A percentile compares a stretch with the other conserved stretches of the same genome.
Conservation (phyloP, 495 filamentous ascomycete genomes). For the Neurospora tetrasperma region DNA sequence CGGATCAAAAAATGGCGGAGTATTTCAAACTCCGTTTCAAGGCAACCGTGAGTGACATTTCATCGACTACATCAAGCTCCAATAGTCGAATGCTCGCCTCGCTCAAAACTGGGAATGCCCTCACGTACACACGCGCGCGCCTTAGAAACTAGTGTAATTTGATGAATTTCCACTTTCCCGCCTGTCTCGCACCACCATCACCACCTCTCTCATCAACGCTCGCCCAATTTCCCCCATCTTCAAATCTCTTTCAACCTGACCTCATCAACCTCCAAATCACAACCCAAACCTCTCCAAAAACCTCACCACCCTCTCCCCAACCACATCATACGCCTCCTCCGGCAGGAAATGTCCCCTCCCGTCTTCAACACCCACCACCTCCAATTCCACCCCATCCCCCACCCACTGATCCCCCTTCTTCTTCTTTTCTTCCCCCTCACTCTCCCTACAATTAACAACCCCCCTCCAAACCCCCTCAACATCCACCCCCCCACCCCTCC, state of each 20-base stretch:
- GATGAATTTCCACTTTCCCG: too few species aligned
- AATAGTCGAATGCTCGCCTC: not conserved
- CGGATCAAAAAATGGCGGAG: not conserved
- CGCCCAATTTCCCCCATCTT: not conserved
- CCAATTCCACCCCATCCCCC: slow-evolving; percentile 18
- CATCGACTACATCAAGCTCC: not conserved
- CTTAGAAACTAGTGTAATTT: not conserved
- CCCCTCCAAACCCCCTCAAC: slow-evolving; percentile 34
- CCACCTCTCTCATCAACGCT: too few species aligned
- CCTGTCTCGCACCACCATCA: too few species aligned
- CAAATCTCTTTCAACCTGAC: not conserved
- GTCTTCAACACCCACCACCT: slow-evolving; percentile 21
- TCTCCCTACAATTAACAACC: not conserved
- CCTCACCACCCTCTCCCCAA: slow-evolving; percentile 18
- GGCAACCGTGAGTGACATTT: not conserved
- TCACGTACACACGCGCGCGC: not conserved
- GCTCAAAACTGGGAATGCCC: not conserved
- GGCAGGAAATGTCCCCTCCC: slow-evolving; percentile 42
- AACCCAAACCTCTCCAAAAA: slow-evolving; percentile 13
- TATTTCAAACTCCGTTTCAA: not conserved
- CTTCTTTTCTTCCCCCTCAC: not conserved
- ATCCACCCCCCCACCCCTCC: slow-evolving; percentile 35
- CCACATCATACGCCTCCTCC: slow-evolving; percentile 37
- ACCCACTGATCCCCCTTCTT: slow-evolving; percentile 24
- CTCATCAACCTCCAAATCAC: not conserved